Evolutionary conservation across 2,329 filamentous ascomycete genomes (phyloP).

Genomic region (Alternaria sp.): DNA sequence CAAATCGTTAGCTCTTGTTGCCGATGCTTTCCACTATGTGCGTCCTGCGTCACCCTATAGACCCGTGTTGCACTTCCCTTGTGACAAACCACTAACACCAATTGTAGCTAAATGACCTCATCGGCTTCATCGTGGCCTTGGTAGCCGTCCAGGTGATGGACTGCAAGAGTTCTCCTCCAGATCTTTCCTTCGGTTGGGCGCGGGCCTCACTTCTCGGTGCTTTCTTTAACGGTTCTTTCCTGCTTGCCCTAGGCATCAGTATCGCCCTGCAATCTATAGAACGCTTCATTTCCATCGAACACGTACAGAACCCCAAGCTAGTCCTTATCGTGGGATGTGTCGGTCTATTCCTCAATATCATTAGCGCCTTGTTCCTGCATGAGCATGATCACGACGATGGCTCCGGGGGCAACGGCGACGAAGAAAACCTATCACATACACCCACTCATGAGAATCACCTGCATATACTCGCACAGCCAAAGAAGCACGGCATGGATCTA

Average conservation of each 20-base stretch:
- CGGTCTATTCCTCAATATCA: conserved; percentile 71
- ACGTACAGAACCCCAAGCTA: conserved; percentile 69
- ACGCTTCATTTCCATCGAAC: conserved; percentile 67
- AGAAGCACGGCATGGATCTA: conserved; percentile 60
- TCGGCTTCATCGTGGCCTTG: conserved; percentile 73
- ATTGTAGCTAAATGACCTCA: conserved; percentile 71
- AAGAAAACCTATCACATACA: conserved; percentile 22
- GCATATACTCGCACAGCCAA: conserved; percentile 36
- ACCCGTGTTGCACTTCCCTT: too few relatives aligned
- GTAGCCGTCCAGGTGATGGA: conserved; percentile 68
- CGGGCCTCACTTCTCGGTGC: conserved; percentile 75
- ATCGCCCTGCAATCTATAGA: conserved; percentile 78
- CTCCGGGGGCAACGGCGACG: conserved; percentile 35
- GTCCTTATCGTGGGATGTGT: conserved; percentile 74
- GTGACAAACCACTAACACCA: conserved; percentile 2
- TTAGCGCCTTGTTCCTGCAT: conserved; percentile 72
- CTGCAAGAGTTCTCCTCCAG: conserved; percentile 63
- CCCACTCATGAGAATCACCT: conserved; percentile 38
- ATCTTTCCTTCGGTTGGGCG: conserved; percentile 78
- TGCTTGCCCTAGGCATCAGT: conserved; percentile 74
- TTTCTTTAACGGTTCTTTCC: conserved; percentile 82
- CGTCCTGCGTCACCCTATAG: conserved; percentile 34
- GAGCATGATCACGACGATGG: conserved; percentile 55
- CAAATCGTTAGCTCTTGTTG: conserved; percentile 73
- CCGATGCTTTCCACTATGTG: conserved; percentile 82